A percentile compares a stretch with the other conserved stretches of the same genome.
Evolutionary conservation across 2,329 filamentous ascomycete species (phyloP).

Genomic region (Huntiella bhutanensis): DNA sequence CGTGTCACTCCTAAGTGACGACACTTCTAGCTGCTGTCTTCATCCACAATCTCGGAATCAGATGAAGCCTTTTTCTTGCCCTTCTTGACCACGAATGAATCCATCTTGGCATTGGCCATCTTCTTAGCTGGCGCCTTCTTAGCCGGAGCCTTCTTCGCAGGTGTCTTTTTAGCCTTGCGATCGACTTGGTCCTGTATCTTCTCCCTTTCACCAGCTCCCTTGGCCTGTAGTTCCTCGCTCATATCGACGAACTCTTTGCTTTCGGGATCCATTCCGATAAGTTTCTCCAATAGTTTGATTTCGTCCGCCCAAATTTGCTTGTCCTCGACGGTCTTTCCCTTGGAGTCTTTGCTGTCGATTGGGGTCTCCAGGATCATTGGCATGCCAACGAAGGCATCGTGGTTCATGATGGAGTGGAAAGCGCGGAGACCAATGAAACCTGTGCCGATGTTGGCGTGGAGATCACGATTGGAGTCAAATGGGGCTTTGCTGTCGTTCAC

Average conservation of each 20-base stretch:
- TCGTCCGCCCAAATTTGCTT: slow-evolving; percentile 76
- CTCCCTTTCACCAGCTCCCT: slow-evolving; percentile 51
- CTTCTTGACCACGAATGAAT: slow-evolving; percentile 16
- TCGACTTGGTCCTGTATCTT: slow-evolving; percentile 66
- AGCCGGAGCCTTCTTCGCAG: slow-evolving; percentile 18
- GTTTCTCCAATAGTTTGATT: slow-evolving; percentile 79
- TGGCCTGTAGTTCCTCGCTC: slow-evolving; percentile 44
- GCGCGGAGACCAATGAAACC: slow-evolving; percentile 80
- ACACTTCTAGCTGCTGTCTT: too few relatives aligned
- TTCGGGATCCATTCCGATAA: slow-evolving; percentile 69
- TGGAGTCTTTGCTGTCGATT: slow-evolving; percentile 49
- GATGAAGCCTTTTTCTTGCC: slow-evolving; percentile 11
- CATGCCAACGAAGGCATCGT: slow-evolving; percentile 51
- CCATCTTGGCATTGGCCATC: slow-evolving; percentile 17
- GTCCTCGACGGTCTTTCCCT: slow-evolving; percentile 55
- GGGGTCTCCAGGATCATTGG: slow-evolving; percentile 97
- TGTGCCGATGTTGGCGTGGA: slow-evolving; percentile 92
- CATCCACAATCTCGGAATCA: background rate
- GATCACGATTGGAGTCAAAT: slow-evolving; percentile 58
- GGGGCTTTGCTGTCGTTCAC: slow-evolving; percentile 94
- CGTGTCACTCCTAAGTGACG: too few relatives aligned
- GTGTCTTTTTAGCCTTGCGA: slow-evolving; percentile 46
- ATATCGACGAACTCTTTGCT: slow-evolving; percentile 50
- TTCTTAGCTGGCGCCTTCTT: slow-evolving; percentile 20
- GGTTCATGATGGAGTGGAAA: slow-evolving; percentile 84